phyloP scores from a whole-genome alignment of 257 asterid species.

The Rehmannia glutinosa region DNA sequence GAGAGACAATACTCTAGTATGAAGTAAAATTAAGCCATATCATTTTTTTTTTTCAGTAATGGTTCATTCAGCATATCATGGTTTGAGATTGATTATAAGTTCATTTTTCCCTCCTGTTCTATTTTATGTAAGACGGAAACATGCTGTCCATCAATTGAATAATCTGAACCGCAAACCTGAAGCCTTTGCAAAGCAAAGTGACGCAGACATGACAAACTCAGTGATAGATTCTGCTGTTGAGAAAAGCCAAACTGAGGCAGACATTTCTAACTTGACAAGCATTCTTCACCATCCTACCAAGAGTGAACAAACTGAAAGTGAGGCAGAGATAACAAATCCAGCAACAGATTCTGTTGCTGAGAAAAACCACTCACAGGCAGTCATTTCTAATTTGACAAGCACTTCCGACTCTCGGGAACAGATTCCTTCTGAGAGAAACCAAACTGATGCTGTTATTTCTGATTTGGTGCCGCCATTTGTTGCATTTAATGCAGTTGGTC shows the following conservation, averaged over 20 bases:
- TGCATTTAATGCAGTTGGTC: slow-evolving; percentile 7
- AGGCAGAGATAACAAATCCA: slow-evolving; percentile 4
- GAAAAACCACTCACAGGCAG: slow-evolving; percentile 9
- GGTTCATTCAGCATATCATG: slow-evolving; percentile 1
- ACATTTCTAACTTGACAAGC: slow-evolving; percentile 15
- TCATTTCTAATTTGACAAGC: no score
- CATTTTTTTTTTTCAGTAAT: not conserved
- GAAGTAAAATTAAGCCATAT: not conserved
- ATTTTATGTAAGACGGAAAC: not conserved
- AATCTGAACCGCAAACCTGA: slow-evolving; percentile 24
- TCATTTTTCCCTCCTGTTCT: not conserved
- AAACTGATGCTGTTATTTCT: slow-evolving; percentile 14
- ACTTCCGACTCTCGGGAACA: slow-evolving; percentile 19
- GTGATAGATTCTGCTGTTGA: slow-evolving; percentile 16
- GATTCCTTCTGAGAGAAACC: slow-evolving; percentile 18
- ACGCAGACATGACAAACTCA: slow-evolving; percentile 5
- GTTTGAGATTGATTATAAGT: slow-evolving; percentile 3
- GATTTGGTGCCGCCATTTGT: slow-evolving; percentile 16
- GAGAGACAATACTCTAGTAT: not conserved
- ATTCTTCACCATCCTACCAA: slow-evolving; percentile 19
- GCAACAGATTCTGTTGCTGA: slow-evolving; percentile 11
- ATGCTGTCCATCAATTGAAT: not conserved
- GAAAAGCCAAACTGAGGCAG: slow-evolving; percentile 30
- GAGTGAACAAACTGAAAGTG: slow-evolving; percentile 23
- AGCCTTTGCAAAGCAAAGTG: slow-evolving; percentile 31